phyloP scores from a whole-genome alignment of 2,329 filamentous ascomycete genomes.

The Lasiodiplodia hormozganensis region DNA sequence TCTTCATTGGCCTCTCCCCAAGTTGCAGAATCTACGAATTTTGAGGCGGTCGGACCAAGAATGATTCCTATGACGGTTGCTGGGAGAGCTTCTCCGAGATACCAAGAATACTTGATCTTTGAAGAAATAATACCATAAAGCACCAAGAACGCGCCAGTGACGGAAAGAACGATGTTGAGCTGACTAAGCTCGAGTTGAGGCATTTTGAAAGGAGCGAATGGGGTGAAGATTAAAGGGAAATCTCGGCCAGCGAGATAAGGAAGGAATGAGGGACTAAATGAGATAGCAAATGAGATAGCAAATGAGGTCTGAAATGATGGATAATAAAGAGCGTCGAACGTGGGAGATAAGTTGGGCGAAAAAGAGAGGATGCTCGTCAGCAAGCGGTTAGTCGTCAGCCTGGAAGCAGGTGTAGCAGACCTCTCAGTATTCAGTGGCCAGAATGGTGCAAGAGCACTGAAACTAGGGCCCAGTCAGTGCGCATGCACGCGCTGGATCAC shows the following conservation, averaged over 20 bases:
- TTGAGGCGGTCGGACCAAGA: conserved; percentile 46
- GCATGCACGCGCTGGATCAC: background rate
- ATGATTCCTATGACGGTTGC: background rate
- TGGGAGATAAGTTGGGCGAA: too few relatives aligned
- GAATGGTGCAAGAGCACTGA: conserved; percentile 1
- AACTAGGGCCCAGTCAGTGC: background rate
- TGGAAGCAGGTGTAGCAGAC: background rate
- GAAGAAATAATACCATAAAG: conserved; percentile 60
- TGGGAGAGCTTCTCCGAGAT: conserved; percentile 58
- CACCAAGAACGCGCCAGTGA: conserved; percentile 57
- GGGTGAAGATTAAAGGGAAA: background rate
- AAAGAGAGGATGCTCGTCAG: background rate
- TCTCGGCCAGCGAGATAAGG: conserved; percentile 11
- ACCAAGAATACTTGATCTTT: conserved; percentile 61
- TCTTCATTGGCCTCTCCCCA: conserved; percentile 48
- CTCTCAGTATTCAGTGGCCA: background rate
- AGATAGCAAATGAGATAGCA: background rate
- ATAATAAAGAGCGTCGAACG: background rate
- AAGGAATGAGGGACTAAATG: background rate
- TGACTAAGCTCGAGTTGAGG: conserved; percentile 59
- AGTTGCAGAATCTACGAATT: conserved; percentile 55
- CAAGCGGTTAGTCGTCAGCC: background rate
- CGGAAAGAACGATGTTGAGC: conserved; percentile 58
- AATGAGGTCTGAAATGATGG: background rate
- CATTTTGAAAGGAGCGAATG: conserved; percentile 41